phyloP scores from a whole-genome alignment of 2,329 filamentous ascomycete genomes.

The Xylaria sp. region DNA sequence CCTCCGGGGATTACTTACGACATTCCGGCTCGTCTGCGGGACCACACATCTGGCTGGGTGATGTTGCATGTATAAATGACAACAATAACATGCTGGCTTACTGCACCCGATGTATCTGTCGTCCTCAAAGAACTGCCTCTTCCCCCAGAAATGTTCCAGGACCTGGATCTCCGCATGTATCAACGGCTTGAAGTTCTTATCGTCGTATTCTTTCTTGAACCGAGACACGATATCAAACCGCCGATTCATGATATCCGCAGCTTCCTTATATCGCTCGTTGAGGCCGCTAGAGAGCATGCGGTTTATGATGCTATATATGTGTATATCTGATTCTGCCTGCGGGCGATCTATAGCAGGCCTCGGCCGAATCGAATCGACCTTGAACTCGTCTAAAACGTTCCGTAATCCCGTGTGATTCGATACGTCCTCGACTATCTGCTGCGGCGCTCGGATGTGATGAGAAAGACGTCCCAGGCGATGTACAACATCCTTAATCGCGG shows the following conservation, averaged over 20 bases:
- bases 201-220: slow-evolving; percentile 46
- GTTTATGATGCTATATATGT: slow-evolving; percentile 48
- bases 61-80: slow-evolving; percentile 56
- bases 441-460: slow-evolving; percentile 55
- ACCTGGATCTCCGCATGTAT: slow-evolving; percentile 61
- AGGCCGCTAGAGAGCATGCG: slow-evolving; percentile 48
- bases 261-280: slow-evolving; percentile 28
- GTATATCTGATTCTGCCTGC: slow-evolving; percentile 39
- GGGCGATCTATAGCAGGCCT: slow-evolving; percentile 15
- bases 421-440: slow-evolving; percentile 53
- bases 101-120: slow-evolving; percentile 63
- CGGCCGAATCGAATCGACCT: slow-evolving; percentile 35
- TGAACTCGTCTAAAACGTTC: slow-evolving; percentile 49
- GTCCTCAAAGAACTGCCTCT: slow-evolving; percentile 51
- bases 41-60: slow-evolving; percentile 52
- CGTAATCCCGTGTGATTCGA: slow-evolving; percentile 46
- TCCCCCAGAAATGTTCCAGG: slow-evolving; percentile 58
- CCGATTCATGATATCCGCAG: slow-evolving; percentile 46
- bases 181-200: slow-evolving; percentile 44
- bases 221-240: slow-evolving; percentile 41
- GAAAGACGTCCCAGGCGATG: slow-evolving; percentile 60
- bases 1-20: slow-evolving; percentile 24
- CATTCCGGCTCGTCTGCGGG: slow-evolving; percentile 54
- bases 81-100: slow-evolving; percentile 64
- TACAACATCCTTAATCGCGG: slow-evolving; percentile 44